Evolutionary conservation across 768 basidiomycete genomes (phyloP).

Genomic region (Asterophora parasitica): DNA sequence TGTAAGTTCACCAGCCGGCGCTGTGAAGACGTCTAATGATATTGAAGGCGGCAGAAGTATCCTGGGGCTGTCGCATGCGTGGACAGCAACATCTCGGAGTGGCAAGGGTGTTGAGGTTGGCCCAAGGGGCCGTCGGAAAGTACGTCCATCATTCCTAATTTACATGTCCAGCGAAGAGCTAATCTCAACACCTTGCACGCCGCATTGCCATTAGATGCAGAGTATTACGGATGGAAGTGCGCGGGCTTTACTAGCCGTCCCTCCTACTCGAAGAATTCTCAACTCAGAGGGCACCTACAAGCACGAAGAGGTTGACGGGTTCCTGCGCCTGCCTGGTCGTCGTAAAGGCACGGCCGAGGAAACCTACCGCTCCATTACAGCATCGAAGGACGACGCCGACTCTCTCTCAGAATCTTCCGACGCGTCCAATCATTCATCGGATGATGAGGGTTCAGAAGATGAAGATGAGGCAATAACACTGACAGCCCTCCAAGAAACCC

Average conservation of each 20-base stretch:
- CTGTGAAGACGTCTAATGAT: constrained; percentile 43
- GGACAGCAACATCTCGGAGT: constrained; percentile 40
- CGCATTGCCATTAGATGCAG: constrained; percentile 36
- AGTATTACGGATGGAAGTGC: constrained; percentile 55
- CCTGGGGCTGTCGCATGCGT: constrained; percentile 53
- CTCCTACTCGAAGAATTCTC: constrained; percentile 47
- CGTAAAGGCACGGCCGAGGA: constrained; percentile 26
- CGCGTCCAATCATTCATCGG: constrained; percentile 13
- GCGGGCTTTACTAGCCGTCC: constrained; percentile 46
- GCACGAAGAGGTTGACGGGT: constrained; percentile 64
- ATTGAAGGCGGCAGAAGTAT: constrained; percentile 55
- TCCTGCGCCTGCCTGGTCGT: constrained; percentile 50
- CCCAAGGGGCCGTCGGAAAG: constrained; percentile 38
- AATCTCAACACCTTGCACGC: constrained; percentile 2
- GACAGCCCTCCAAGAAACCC: constrained; percentile 53
- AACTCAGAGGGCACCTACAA: constrained; percentile 34
- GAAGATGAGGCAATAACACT: constrained; percentile 30
- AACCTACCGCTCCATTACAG: constrained; percentile 49
- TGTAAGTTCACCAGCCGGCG: constrained; percentile 37
- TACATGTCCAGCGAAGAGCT: background rate
- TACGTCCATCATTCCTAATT: constrained; percentile 17
- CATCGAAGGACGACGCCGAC: constrained; percentile 20
- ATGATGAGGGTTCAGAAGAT: constrained; percentile 32
- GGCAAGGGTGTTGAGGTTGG: constrained; percentile 59
- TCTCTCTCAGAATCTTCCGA: constrained; percentile 20